Percentiles rank a stretch among this genome's conserved stretches.
Conservation (phyloP, 2,329 filamentous ascomycete genomes). For the Ciborinia camelliae region DNA sequence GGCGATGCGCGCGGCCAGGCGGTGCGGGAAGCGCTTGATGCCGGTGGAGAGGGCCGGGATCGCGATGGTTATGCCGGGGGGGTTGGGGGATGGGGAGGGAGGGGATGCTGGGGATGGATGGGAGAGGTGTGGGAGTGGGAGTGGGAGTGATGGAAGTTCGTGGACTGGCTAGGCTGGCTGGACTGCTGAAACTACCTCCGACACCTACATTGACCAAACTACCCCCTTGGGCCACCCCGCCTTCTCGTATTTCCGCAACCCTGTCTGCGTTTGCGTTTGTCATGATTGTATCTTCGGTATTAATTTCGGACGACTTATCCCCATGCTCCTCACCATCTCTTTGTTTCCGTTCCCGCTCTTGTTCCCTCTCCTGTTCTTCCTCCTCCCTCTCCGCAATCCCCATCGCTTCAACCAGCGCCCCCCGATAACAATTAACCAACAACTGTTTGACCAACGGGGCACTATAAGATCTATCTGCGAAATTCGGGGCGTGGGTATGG, state of each 20-base stretch:
- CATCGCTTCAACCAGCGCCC: not conserved
- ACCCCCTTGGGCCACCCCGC: no score
- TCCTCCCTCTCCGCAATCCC: not conserved
- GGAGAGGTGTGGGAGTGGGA: not conserved
- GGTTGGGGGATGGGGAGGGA: not conserved
- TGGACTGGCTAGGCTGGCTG: not conserved
- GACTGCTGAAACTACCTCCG: not conserved
- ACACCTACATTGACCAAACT: no score
- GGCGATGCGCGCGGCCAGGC: not conserved
- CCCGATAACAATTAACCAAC: conserved; percentile 4
- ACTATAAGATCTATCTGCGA: not conserved
- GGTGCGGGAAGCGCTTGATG: not conserved
- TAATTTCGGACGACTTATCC: no score
- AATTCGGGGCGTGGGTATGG: conserved; percentile 2
- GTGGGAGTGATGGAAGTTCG: not conserved
- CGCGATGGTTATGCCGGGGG: not conserved
- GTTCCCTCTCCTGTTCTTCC: no score
- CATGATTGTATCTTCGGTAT: not conserved
- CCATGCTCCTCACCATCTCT: not conserved
- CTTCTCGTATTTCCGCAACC: no score
- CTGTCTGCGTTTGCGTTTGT: not conserved
- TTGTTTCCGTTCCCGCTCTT: not conserved
- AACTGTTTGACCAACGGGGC: conserved; percentile 4
- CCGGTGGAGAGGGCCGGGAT: not conserved
- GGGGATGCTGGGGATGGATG: not conserved